Base-by-base conservation (phyloP, 768 basidiomycete genomes). In the Crucibulum laeve region DNA sequence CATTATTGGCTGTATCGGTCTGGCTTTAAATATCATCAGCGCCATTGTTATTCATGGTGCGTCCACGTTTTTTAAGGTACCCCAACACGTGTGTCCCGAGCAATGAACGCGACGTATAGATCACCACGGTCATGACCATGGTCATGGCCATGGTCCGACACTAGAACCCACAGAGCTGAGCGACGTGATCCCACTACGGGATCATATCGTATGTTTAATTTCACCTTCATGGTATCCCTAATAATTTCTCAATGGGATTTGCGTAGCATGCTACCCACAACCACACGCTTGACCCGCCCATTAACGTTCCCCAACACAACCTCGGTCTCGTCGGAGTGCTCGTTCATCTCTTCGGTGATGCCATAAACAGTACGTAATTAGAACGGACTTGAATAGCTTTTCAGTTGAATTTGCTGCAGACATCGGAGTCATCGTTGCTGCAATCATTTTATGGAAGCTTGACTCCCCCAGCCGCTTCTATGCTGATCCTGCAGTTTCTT, bases 401-500 rank as follows among this genome's bases (percentile, higher is more conserved):
- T 41, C 43, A 38, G 24, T 37, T 22, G 1, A 7, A 28, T 14
- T 8, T 14, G 8, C 11, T 35, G 11, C 40, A 79, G 77, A 79
- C 53, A 59, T 78, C 49, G 77, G 74, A 14, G 77, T 80, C 42
- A 77, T 80, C 25, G 55, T 78, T 22, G 68, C 74, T 11, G 74
- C 73, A 15, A 43, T 71, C 40, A 62, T 79, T 23, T 69, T 77
- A 35, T 75, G 75, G 71, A 71, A 74, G 50, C 42, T 69, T 4
- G 50, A 59, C 19, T 70, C 74, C 18, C 67, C 69, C 10, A 53
- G 58, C 34, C 64, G 76, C 38, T 75, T 74, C 48, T 79, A 79
- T 54, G 75, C 73, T 30, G 77, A 79, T 53, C 76, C 76, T 18
- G 70, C 75, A 1, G 70, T 69, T 15, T 77, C 76, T 25, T 56